Evolutionary conservation across 805 yeast species (phyloP).

Genomic region (Clavispora vitiphila): DNA sequence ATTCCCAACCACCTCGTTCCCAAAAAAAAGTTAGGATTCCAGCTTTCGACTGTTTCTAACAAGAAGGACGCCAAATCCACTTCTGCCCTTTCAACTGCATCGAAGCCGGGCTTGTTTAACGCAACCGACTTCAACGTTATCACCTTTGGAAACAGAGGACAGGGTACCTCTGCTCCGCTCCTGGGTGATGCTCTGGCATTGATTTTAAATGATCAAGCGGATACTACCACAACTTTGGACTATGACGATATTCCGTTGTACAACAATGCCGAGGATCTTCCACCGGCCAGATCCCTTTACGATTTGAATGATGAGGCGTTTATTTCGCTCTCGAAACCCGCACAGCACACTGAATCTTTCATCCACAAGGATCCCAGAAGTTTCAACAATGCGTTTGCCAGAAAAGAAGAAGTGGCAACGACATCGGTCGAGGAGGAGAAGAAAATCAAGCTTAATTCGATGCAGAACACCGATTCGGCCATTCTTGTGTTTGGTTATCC

Average conservation of each 20-base stretch:
- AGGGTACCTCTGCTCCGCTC: conserved; percentile 17
- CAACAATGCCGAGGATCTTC: conserved; percentile 37
- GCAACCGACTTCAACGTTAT: conserved; percentile 28
- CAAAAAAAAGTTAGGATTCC: conserved; percentile 37
- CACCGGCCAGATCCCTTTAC: conserved; percentile 47
- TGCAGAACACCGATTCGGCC: conserved; percentile 48
- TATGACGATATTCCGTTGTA: conserved; percentile 25
- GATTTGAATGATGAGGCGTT: conserved; percentile 44
- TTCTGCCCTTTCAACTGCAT: conserved; percentile 1
- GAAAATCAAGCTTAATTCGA: conserved; percentile 17
- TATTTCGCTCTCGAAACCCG: conserved; percentile 31
- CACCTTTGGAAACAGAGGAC: conserved; percentile 28
- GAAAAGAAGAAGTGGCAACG: conserved; percentile 14
- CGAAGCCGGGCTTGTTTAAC: conserved; percentile 3
- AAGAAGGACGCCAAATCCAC: conserved; percentile 7
- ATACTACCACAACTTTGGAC: conserved; percentile 24
- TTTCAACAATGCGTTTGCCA: conserved; percentile 43
- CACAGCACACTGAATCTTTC: conserved; percentile 34
- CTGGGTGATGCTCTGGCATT: conserved; percentile 11
- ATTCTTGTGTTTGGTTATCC: conserved; percentile 88
- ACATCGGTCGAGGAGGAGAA: conserved; percentile 9
- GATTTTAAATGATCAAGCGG: conserved; percentile 11
- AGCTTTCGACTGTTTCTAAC: conserved; percentile 20
- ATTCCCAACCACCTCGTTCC: conserved; percentile 41
- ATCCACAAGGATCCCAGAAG: conserved; percentile 43